Conservation (phyloP, 1,139 yeast genomes). For the Lodderomyces theae region DNA sequence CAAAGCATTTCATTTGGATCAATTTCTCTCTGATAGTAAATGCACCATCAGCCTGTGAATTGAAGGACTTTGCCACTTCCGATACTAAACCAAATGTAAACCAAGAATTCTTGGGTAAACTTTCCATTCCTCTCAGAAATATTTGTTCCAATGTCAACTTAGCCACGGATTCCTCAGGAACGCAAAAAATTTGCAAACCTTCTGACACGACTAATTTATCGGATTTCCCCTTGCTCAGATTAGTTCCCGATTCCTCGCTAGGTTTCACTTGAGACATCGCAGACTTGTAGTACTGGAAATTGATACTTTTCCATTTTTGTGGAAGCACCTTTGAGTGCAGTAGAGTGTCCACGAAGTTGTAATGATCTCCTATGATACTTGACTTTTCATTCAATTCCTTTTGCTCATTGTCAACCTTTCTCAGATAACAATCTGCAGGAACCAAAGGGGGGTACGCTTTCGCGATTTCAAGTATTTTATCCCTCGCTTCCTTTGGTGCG, state of each 20-base stretch:
- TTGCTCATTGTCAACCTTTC: conserved; percentile 19
- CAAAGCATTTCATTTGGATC: conserved; percentile 61
- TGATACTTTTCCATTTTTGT: conserved; percentile 53
- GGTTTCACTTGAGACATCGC: conserved; percentile 8
- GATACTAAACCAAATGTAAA: conserved; percentile 62
- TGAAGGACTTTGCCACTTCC: conserved; percentile 70
- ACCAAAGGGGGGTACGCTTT: conserved; percentile 52
- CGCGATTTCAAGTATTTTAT: conserved; percentile 51
- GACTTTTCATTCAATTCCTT: conserved; percentile 17
- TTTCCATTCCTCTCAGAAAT: conserved; percentile 56
- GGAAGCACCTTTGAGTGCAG: conserved; percentile 50
- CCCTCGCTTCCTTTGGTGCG: conserved; percentile 42
- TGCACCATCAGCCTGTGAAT: conserved; percentile 53
- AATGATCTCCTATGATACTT: conserved; percentile 44
- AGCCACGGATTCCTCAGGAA: conserved; percentile 49
- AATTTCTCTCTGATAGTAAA: conserved; percentile 56
- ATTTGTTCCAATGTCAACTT: conserved; percentile 60
- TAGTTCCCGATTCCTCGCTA: conserved; percentile 3
- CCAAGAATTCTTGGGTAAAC: conserved; percentile 64
- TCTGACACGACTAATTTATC: conserved; percentile 24
- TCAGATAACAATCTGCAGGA: conserved; percentile 38
- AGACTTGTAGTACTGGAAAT: conserved; percentile 52
- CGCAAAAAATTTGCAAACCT: conserved; percentile 44
- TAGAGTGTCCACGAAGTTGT: conserved; percentile 53
- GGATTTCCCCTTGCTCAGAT: conserved; percentile 10